Base-by-base conservation (phyloP, 805 yeast genomes). In the Nakazawaea sp. region DNA sequence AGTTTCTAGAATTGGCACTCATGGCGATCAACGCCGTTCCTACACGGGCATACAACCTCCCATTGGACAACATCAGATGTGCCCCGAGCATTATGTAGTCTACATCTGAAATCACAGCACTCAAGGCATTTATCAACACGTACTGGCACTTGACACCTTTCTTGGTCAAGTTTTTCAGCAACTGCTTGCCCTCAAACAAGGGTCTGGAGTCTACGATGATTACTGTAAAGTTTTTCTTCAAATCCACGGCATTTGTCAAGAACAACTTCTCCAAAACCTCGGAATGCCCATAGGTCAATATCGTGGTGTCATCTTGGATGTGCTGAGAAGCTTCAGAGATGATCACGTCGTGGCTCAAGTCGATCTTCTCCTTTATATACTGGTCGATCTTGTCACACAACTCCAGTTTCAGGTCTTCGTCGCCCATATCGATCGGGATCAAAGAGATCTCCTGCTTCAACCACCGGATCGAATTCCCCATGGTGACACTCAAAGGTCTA, bases 401-500 rank as follows among this genome's bases (percentile, higher is more conserved):
- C 25, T 68, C 62, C 11, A 54, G 58, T 53, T 86, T 88, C 19
- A 96, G 95, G 23, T 70, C 71, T 13, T 59, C 66, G 40, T 83
- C 92, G 19, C 68, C 56, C 21, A 76, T 65, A 44, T 84, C 94
- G 39, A 89, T 78, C 41, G 88, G 79, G 33, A 90, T 75, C 30
- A 74, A 70, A 1, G 96, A 78, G 38, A 92, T 90, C 56, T 85
- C 90, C 63, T 90, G 97, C 53, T 92, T 92, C 45, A 92, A 70
- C 96, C 97, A 89, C 50, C 98, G 76, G 47, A 92, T 92, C 2
- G 97, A 90, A 62, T 89, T 92, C 38, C 98, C 98, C 98, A 92
- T 92, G 1, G 96, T 75, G 2, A 89, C 84, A 39, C 92, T 78
- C 33, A 92, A 68, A 1, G 97, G 97, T 45, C 98, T 75, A 3